Evolutionary conservation across 768 basidiomycete genomes (phyloP), one percentile per base, ranked within the genome.

Genomic region (Tephrocybe sp.): DNA sequence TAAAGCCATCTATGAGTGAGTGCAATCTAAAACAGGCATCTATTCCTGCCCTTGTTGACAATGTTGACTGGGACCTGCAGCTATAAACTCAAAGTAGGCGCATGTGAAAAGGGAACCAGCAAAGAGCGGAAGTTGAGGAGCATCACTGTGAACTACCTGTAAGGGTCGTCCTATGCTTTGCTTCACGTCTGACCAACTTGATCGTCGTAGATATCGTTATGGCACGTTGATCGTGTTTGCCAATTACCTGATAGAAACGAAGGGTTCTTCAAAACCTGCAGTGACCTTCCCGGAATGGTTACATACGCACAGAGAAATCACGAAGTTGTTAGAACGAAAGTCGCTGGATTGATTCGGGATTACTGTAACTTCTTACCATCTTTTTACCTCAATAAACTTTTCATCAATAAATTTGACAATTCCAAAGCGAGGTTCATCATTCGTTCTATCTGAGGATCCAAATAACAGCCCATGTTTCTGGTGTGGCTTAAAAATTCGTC

Each of bases 1-100:
- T 30, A 92, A 91, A 66, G 93, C 97, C 0, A 88, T 99, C 43
- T 97, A 92, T 64, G 92, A 96, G 89, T 98, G 65, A 67, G 89
- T 1, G 28, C 3, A 12, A 23, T 12, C 30, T 40, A 24, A 28
- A 23, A 14, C 14, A 50, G 11, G 33, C 18, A 20, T 48, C 28
- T 24, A 30, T 21, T 11, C 28, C 28, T 5, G 28, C 26, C 15
- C 34, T 32, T 17, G 21, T 9, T 18, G 36, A 41, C 56, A 21
- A 43, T 3, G 17, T 28, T 45, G 30, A 44, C n/a, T n/a, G n/a
- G n/a, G n/a, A n/a, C n/a, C n/a, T n/a, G n/a, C 21, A 97, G 94
- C 65, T 93, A 94, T 73, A 95, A 96, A 67, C 76, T 98, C 43
- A 93, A 95, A 61, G 81, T 83, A 0, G 93, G 93, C 39, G 88